phyloP scores from a whole-genome alignment of 106 monocot genomes.

The Dendrobium huoshanense region DNA sequence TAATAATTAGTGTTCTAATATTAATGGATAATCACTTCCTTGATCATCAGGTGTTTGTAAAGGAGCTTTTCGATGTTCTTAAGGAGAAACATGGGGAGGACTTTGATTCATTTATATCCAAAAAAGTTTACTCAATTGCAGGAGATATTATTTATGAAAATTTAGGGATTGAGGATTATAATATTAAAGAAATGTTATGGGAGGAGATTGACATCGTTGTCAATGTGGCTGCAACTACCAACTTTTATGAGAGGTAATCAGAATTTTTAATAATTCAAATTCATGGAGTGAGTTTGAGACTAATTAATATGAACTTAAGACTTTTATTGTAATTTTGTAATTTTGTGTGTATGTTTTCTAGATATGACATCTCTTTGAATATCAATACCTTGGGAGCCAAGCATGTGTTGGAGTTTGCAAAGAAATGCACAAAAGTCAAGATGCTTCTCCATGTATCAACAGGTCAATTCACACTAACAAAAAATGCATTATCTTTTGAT shows the following conservation, averaged over 20 bases:
- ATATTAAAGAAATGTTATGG: conserved; percentile 23
- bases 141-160: conserved; percentile 48
- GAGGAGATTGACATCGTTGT: conserved; percentile 48
- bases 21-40: too few relatives aligned
- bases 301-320: too few relatives aligned
- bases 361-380: conserved; percentile 40
- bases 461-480: conserved; percentile 7
- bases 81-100: conserved; percentile 50
- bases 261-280: background rate
- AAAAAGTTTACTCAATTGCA: conserved; percentile 41
- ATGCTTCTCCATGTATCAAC: conserved; percentile 55
- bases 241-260: conserved; percentile 61
- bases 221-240: conserved; percentile 75
- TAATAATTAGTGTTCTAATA: too few relatives aligned
- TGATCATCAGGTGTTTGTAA: conserved; percentile 39
- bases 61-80: conserved; percentile 47
- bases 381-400: conserved; percentile 44
- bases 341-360: background rate
- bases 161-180: conserved; percentile 37
- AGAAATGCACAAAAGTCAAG: conserved; percentile 24
- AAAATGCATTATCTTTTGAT: background rate
- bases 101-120: conserved; percentile 35
- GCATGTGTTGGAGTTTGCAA: conserved; percentile 34
- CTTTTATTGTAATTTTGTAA: background rate
- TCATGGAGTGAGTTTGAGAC: too few relatives aligned